Conservation (phyloP, 2,329 filamentous ascomycete genomes). For the Calonectria naviculata region DNA sequence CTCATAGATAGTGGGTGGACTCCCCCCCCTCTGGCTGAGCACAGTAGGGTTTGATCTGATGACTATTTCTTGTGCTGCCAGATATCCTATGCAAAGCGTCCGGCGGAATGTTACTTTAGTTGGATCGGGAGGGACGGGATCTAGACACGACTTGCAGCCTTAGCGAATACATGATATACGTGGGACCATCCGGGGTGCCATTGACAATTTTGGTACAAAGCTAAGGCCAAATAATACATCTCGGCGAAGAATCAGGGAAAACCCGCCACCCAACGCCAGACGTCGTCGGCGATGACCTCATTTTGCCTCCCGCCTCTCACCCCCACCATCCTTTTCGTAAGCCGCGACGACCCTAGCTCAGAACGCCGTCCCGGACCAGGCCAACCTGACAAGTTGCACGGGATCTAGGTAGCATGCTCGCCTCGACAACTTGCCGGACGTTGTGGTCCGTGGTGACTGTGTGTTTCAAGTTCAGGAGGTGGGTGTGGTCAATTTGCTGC, state of each 20-base stretch:
- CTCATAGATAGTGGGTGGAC: too few relatives aligned
- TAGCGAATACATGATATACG: background rate
- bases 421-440: background rate
- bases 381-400: background rate
- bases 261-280: background rate
- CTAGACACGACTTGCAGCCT: background rate
- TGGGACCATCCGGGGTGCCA: background rate
- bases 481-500: background rate
- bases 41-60: background rate
- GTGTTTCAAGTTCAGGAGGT: slow-evolving; percentile 10
- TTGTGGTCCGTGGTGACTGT: background rate
- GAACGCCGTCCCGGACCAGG: background rate
- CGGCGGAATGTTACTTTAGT: background rate
- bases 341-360: background rate
- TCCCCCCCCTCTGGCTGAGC: too few relatives aligned
- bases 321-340: background rate
- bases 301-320: background rate
- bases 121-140: slow-evolving; percentile 6
- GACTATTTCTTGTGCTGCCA: background rate
- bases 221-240: background rate
- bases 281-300: slow-evolving; percentile 12
- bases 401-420: background rate
- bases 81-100: background rate
- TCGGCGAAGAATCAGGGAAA: background rate
- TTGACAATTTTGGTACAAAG: background rate